Conservation (phyloP, 78 protist genomes). For the Dictyostelium brefeldianum region DNA sequence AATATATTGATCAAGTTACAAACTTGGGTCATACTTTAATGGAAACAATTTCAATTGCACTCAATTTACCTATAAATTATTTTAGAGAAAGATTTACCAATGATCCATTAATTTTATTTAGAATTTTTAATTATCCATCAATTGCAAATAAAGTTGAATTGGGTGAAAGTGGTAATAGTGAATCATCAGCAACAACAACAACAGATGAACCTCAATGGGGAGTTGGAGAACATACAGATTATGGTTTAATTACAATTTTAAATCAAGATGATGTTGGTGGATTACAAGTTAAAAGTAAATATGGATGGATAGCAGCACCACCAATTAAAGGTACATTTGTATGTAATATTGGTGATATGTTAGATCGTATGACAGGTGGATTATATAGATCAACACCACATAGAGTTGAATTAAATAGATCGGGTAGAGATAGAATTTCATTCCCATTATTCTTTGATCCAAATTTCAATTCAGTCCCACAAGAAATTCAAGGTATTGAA, state of each 20-base stretch:
- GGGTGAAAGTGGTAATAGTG: background rate
- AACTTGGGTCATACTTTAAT: constrained; percentile 55
- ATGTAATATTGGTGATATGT: constrained; percentile 89
- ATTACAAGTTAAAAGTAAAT: constrained; percentile 56
- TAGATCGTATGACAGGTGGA: constrained; percentile 82
- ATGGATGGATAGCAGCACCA: constrained; percentile 83
- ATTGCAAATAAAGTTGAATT: background rate
- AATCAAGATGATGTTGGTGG: constrained; percentile 80
- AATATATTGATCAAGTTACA: constrained; percentile 45
- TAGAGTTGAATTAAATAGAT: constrained; percentile 55
- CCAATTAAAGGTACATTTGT: constrained; percentile 71
- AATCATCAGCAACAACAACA: background rate
- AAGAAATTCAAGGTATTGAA: constrained; percentile 32
- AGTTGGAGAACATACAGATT: constrained; percentile 89
- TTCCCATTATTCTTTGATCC: constrained; percentile 89
- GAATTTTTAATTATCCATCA: constrained; percentile 73
- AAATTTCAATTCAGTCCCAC: background rate
- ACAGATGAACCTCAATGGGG: constrained; percentile 44
- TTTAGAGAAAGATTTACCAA: constrained; percentile 30
- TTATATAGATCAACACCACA: constrained; percentile 82
- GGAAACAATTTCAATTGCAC: constrained; percentile 50
- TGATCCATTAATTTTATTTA: constrained; percentile 66
- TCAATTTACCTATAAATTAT: constrained; percentile 13
- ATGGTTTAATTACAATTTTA: constrained; percentile 81
- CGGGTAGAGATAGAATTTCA: constrained; percentile 68